These are phyloP conservation scores for Phylloporus sp. DNA, from an alignment of 768 basidiomycete species.

Conservation along the genomic window DNA sequence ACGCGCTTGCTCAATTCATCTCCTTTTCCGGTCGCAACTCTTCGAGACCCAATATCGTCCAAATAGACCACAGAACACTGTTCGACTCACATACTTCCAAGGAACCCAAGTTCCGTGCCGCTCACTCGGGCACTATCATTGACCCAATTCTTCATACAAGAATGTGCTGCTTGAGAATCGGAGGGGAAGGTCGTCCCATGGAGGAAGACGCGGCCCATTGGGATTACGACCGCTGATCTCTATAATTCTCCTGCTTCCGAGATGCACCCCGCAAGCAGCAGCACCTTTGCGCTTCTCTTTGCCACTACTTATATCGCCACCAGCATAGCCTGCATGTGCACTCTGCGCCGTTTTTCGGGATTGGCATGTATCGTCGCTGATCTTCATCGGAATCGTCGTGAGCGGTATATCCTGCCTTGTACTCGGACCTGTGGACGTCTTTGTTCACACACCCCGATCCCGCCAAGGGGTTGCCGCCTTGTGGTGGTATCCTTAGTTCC, in stretches of 20 bases:
- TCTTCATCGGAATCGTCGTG: slow-evolving; percentile 27
- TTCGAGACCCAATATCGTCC: neutral
- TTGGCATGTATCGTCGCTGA: slow-evolving; percentile 26
- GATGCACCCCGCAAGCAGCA: slow-evolving; percentile 2
- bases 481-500: slow-evolving; percentile 27
- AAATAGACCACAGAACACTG: slow-evolving; percentile 5
- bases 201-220: slow-evolving; percentile 7
- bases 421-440: slow-evolving; percentile 21
- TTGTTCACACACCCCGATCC: slow-evolving; percentile 21
- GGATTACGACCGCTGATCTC: slow-evolving; percentile 9
- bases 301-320: slow-evolving; percentile 18
- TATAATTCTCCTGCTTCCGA: slow-evolving; percentile 5
- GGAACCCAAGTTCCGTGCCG: slow-evolving; percentile 67
- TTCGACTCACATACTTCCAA: slow-evolving; percentile 12
- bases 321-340: slow-evolving; percentile 21
- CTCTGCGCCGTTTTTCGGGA: slow-evolving; percentile 19
- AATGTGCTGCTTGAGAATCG: slow-evolving; percentile 6
- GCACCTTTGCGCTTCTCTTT: slow-evolving; percentile 1
- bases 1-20: neutral
- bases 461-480: slow-evolving; percentile 21
- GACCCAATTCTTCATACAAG: slow-evolving; percentile 45
- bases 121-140: slow-evolving; percentile 54
- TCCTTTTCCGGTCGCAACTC: neutral
- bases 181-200: slow-evolving; percentile 6
- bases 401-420: slow-evolving; percentile 26